Conservation (phyloP, 352 stramenopile genomes). For the Elongisporangium prolatum region DNA sequence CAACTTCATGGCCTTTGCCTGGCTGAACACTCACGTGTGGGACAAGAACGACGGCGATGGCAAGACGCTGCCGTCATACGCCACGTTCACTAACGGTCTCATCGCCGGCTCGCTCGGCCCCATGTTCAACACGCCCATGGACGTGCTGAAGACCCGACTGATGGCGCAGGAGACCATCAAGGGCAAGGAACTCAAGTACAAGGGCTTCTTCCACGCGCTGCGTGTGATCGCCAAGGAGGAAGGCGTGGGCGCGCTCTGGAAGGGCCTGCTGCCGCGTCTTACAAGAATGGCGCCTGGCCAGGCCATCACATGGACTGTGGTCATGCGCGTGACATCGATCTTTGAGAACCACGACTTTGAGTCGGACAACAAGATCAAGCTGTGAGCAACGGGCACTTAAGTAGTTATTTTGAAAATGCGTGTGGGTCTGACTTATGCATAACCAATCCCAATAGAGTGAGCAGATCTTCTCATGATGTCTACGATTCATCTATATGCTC, state of each 20-base stretch:
- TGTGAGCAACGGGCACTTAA: slow-evolving; percentile 24
- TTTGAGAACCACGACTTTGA: slow-evolving; percentile 75
- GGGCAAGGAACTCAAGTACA: slow-evolving; percentile 94
- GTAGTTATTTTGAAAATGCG: neutral
- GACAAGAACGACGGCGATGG: slow-evolving; percentile 87
- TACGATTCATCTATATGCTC: neutral
- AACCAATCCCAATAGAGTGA: neutral
- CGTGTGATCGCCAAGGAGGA: slow-evolving; percentile 94
- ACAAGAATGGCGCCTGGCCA: slow-evolving; percentile 96
- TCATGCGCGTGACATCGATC: slow-evolving; percentile 85
- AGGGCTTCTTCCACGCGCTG: slow-evolving; percentile 91
- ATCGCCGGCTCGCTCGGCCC: slow-evolving; percentile 79
- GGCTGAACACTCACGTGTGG: slow-evolving; percentile 91
- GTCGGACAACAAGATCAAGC: slow-evolving; percentile 60
- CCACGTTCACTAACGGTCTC: slow-evolving; percentile 93
- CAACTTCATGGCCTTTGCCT: slow-evolving; percentile 95
- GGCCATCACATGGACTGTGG: slow-evolving; percentile 95
- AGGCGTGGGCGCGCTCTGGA: slow-evolving; percentile 93
- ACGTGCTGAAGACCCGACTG: slow-evolving; percentile 95
- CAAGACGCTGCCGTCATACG: slow-evolving; percentile 90
- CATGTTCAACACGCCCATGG: slow-evolving; percentile 87
- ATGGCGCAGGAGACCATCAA: slow-evolving; percentile 88
- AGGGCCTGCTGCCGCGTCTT: slow-evolving; percentile 94
- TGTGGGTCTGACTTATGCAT: neutral
- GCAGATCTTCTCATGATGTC: neutral